phyloP scores from a whole-genome alignment of 371 early-diverging fungal species.

The Apophysomyces trapeziformis region DNA sequence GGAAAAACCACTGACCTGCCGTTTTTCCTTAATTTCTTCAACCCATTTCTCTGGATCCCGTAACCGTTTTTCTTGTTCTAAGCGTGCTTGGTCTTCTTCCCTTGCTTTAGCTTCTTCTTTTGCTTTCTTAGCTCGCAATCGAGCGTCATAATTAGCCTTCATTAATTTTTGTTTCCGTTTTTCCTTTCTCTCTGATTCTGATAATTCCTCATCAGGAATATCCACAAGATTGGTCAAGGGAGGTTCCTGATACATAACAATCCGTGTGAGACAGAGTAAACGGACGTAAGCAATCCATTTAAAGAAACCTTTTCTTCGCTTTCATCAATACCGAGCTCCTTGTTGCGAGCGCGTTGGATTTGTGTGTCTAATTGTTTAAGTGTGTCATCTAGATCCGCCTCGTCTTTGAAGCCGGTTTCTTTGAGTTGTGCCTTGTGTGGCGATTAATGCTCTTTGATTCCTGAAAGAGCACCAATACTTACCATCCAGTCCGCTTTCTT shows the following conservation, averaged over 20 bases:
- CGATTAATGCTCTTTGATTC: neutral
- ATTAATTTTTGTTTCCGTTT: constrained; percentile 84
- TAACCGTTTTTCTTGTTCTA: constrained; percentile 75
- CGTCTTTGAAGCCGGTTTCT: constrained; percentile 70
- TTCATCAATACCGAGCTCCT: constrained; percentile 82
- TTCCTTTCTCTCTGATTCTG: constrained; percentile 78
- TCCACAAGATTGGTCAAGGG: constrained; percentile 79
- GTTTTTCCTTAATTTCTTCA: constrained; percentile 63
- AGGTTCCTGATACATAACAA: constrained; percentile 46
- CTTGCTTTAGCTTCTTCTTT: constrained; percentile 75
- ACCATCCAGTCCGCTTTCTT: constrained; percentile 63
- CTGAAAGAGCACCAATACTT: constrained; percentile 10
- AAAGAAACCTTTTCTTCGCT: constrained; percentile 64
- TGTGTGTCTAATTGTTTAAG: constrained; percentile 70
- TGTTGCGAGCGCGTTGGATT: constrained; percentile 76
- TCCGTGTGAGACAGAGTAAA: neutral
- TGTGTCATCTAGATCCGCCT: constrained; percentile 74
- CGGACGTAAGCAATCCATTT: neutral
- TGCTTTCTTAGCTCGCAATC: constrained; percentile 76
- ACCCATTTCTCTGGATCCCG: constrained; percentile 79
- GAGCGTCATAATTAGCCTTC: constrained; percentile 83
- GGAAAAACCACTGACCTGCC: constrained; percentile 39
- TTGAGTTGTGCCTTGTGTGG: constrained; percentile 56
- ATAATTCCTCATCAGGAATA: constrained; percentile 81
- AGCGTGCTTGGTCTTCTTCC: constrained; percentile 66